Conservation (phyloP, 805 yeast genomes). For the Yarrowia deformans region DNA sequence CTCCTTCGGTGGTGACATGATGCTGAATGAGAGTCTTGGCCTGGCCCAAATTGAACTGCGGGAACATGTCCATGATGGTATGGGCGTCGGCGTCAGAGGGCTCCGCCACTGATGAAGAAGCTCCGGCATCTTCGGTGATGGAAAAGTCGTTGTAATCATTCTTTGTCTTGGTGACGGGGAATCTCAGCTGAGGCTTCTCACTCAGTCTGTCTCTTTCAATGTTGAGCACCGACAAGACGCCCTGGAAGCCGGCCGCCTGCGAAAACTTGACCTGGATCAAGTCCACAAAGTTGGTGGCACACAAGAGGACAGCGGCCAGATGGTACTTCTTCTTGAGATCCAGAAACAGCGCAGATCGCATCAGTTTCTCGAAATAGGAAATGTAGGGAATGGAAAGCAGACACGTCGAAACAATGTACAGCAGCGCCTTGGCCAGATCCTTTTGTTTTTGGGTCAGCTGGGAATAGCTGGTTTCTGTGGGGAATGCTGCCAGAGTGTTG, state of each 20-base stretch:
- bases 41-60: conserved; percentile 60
- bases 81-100: conserved; percentile 49
- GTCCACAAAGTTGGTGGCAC: conserved; percentile 30
- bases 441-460: conserved; percentile 9
- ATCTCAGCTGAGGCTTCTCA: conserved; percentile 17
- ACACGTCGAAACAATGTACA: conserved; percentile 28
- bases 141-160: background rate
- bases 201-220: conserved; percentile 25
- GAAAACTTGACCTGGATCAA: conserved; percentile 21
- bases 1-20: conserved; percentile 60
- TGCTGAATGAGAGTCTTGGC: conserved; percentile 59
- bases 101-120: background rate
- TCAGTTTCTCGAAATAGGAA: conserved; percentile 27
- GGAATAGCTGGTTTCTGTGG: conserved; percentile 18
- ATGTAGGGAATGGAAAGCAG: conserved; percentile 17
- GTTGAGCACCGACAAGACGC: conserved; percentile 5
- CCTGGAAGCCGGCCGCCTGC: background rate
- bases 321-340: conserved; percentile 37
- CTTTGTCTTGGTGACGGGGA: conserved; percentile 4
- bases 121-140: background rate
- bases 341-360: conserved; percentile 32
- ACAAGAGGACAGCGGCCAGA: conserved; percentile 9
- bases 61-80: conserved; percentile 66
- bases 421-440: conserved; percentile 8
- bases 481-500: conserved; percentile 19